Evolutionary conservation across 2,329 filamentous ascomycete species (phyloP).

Genomic region (Neonectria faginata): DNA sequence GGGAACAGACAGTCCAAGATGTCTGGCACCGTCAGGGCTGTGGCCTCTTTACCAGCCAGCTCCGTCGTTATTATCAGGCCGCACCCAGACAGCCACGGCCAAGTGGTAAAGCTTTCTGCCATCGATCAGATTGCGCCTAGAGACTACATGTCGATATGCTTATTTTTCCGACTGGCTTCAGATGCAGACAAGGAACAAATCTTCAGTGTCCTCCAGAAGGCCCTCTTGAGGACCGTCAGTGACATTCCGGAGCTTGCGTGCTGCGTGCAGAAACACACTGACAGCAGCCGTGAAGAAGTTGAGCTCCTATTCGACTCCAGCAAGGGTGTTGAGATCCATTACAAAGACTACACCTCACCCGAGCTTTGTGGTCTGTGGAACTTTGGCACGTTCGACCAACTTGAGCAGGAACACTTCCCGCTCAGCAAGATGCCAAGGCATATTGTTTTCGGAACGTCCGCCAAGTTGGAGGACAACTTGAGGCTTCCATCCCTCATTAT

Average conservation of each 20-base stretch:
- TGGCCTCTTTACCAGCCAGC: neutral
- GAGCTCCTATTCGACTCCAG: conserved; percentile 19
- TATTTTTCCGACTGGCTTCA: conserved; percentile 3
- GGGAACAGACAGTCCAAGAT: neutral
- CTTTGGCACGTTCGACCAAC: conserved; percentile 15
- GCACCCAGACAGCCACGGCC: conserved; percentile 7
- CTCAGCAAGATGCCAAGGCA: conserved; percentile 16
- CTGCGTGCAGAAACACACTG: conserved; percentile 10
- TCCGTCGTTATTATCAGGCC: conserved; percentile 3
- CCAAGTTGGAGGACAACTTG: neutral
- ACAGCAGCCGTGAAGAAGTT: conserved; percentile 20
- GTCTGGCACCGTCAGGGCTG: neutral
- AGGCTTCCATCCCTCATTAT: conserved; percentile 10
- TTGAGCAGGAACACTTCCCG: conserved; percentile 16
- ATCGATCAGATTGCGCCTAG: conserved; percentile 27
- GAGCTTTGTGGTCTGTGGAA: conserved; percentile 13
- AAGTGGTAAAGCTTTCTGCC: conserved; percentile 16
- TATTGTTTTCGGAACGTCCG: conserved; percentile 21
- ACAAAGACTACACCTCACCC: conserved; percentile 24
- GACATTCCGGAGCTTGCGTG: conserved; percentile 30
- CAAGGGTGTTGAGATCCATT: conserved; percentile 16
- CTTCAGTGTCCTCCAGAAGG: neutral
- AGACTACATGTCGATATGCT: conserved; percentile 24
- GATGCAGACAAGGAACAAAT: conserved; percentile 5
- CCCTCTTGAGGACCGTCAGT: conserved; percentile 6